Percentiles rank a stretch among this genome's conserved stretches.
Evolutionary conservation across 2,329 filamentous ascomycete species (phyloP).

Genomic region (Penicillium brasilianum): DNA sequence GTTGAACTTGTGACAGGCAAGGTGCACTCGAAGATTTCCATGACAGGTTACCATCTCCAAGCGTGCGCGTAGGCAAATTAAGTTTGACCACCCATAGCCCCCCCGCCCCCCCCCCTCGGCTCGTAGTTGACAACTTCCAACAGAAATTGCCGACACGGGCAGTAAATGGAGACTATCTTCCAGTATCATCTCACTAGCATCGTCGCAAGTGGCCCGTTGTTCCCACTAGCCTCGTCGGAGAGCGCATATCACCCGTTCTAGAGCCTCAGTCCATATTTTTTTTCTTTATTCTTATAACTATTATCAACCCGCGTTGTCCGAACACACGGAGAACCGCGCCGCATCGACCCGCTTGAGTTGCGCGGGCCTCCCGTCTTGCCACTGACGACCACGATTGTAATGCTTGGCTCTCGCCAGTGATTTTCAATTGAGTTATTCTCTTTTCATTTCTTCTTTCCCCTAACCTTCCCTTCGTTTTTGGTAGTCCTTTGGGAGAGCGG

Average conservation of each 20-base stretch:
- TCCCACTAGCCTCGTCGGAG: constrained; percentile 5
- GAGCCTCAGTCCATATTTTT: constrained; percentile 14
- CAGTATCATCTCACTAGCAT: background rate
- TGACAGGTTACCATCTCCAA: constrained; percentile 3
- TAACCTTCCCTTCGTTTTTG: background rate
- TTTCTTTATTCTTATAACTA: background rate
- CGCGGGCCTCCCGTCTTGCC: constrained; percentile 20
- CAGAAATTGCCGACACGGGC: background rate
- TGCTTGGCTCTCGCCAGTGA: constrained; percentile 18
- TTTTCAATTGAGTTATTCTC: constrained; percentile 6
- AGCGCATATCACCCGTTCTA: background rate
- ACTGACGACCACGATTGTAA: constrained; percentile 17
- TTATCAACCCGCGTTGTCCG: background rate
- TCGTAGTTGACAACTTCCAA: background rate
- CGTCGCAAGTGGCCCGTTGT: constrained; percentile 9
- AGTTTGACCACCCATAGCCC: background rate
- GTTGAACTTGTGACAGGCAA: background rate
- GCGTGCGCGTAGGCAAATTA: background rate
- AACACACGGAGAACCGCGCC: constrained; percentile 17
- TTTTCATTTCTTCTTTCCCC: constrained; percentile 5
- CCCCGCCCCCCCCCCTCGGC: constrained; percentile 1
- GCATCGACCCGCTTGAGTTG: constrained; percentile 12
- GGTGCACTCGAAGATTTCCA: background rate
- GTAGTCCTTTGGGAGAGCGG: background rate
- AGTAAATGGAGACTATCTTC: background rate